phyloP scores from a whole-genome alignment of 2,329 filamentous ascomycete genomes.

The Cladosporium sp. region DNA sequence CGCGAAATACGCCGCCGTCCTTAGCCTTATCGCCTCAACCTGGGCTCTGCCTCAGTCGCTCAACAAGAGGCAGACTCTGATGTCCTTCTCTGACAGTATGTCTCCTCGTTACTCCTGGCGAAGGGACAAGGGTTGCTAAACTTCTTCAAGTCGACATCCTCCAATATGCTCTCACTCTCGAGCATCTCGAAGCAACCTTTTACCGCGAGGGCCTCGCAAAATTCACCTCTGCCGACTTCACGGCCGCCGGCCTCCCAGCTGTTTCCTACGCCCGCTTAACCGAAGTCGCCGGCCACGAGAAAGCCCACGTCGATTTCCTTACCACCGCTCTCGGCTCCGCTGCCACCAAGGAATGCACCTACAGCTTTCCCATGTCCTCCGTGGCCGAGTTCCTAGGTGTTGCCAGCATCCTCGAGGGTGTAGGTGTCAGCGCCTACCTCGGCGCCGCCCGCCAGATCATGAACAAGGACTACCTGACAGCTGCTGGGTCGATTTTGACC shows the following conservation, averaged over 20 bases:
- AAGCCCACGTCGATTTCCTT: slow-evolving; percentile 56
- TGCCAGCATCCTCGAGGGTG: slow-evolving; percentile 53
- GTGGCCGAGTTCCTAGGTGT: slow-evolving; percentile 48
- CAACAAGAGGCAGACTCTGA: slow-evolving; percentile 1
- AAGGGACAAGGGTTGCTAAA: neutral
- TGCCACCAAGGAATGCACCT: slow-evolving; percentile 53
- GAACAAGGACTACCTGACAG: slow-evolving; percentile 55
- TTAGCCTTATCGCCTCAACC: neutral
- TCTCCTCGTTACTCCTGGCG: too few species aligned
- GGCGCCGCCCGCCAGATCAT: slow-evolving; percentile 58
- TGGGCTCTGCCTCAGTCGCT: slow-evolving; percentile 1
- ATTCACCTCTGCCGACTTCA: slow-evolving; percentile 52
- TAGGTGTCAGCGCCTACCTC: slow-evolving; percentile 58
- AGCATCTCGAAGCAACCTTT: slow-evolving; percentile 56
- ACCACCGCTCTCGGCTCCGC: slow-evolving; percentile 40
- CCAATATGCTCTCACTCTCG: slow-evolving; percentile 43
- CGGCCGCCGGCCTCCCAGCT: slow-evolving; percentile 45
- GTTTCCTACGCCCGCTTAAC: slow-evolving; percentile 56
- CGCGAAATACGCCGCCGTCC: neutral
- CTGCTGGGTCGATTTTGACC: slow-evolving; percentile 60
- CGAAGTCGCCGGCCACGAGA: slow-evolving; percentile 55
- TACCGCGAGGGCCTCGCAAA: slow-evolving; percentile 58
- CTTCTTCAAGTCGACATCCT: slow-evolving; percentile 29
- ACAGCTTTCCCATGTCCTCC: slow-evolving; percentile 44
- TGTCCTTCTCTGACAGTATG: slow-evolving; percentile 2